These are phyloP conservation scores for Laguncularia racemosa DNA, from an alignment of 345 rosid genomes.

Conservation along the genomic window DNA sequence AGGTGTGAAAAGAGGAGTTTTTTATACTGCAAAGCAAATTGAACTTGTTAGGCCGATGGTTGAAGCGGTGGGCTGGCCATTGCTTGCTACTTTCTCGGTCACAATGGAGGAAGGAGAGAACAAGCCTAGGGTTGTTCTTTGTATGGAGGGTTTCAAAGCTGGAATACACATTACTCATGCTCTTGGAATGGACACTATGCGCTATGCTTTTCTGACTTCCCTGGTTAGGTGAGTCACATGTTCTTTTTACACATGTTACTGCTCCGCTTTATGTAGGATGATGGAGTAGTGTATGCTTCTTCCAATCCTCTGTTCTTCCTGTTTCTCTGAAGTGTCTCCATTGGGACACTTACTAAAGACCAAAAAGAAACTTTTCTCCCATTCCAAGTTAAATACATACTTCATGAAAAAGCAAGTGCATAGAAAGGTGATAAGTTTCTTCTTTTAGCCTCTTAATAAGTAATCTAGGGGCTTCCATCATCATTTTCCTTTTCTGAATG, in stretches of 20 bases:
- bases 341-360: too few relatives aligned
- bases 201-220: slow-evolving; percentile 95
- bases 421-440: too few relatives aligned
- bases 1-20: slow-evolving; percentile 83
- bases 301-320: neutral
- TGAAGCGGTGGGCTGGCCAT: slow-evolving; percentile 98
- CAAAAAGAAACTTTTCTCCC: too few relatives aligned
- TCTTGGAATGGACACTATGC: slow-evolving; percentile 99
- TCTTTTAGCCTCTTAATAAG: neutral
- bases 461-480: neutral
- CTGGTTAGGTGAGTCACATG: slow-evolving; percentile 62
- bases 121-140: slow-evolving; percentile 78
- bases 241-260: neutral
- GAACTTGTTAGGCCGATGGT: slow-evolving; percentile 94
- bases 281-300: neutral
- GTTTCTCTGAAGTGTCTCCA: too few relatives aligned
- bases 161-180: slow-evolving; percentile 85
- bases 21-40: slow-evolving; percentile 64
- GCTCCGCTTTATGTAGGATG: neutral
- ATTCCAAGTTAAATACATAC: too few relatives aligned
- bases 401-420: too few relatives aligned
- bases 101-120: slow-evolving; percentile 99
- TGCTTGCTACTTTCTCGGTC: slow-evolving; percentile 95
- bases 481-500: neutral
- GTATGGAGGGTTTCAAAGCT: slow-evolving; percentile 99